phyloP scores from a whole-genome alignment of 179 eudicot genomes.

The Spinacia oleracea region DNA sequence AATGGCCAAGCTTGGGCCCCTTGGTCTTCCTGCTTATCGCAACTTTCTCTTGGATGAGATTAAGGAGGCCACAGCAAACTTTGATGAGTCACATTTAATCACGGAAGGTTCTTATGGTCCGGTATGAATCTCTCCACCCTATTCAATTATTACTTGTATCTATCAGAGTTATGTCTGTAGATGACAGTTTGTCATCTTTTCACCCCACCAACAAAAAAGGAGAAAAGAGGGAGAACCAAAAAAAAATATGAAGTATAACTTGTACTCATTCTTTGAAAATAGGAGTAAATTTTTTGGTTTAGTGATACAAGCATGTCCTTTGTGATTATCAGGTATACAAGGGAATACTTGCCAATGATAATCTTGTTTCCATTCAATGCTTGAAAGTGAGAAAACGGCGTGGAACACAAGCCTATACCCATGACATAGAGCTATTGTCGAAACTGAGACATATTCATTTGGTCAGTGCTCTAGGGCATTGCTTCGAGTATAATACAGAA shows the following conservation, averaged over 20 bases:
- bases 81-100: conserved; percentile 33
- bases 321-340: conserved; percentile 33
- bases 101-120: conserved; percentile 45
- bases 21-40: conserved; percentile 50
- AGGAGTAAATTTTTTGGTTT: not conserved
- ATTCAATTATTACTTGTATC: not conserved
- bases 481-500: conserved; percentile 44
- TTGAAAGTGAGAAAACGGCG: conserved; percentile 43
- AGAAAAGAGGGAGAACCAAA: too few relatives aligned
- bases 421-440: conserved; percentile 45
- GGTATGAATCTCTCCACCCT: conserved; percentile 26
- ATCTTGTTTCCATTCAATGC: conserved; percentile 38
- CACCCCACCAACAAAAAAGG: not conserved
- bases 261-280: too few relatives aligned
- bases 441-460: conserved; percentile 45
- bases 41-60: conserved; percentile 48
- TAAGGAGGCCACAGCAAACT: conserved; percentile 45
- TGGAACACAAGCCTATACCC: conserved; percentile 44
- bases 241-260: not conserved
- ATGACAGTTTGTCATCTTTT: not conserved
- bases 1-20: conserved; percentile 47
- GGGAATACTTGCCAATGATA: conserved; percentile 36
- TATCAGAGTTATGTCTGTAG: not conserved
- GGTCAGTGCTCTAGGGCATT: conserved; percentile 53
- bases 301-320: not conserved